phyloP scores from a whole-genome alignment of 345 rosid genomes.

The Physaria fendleri region DNA sequence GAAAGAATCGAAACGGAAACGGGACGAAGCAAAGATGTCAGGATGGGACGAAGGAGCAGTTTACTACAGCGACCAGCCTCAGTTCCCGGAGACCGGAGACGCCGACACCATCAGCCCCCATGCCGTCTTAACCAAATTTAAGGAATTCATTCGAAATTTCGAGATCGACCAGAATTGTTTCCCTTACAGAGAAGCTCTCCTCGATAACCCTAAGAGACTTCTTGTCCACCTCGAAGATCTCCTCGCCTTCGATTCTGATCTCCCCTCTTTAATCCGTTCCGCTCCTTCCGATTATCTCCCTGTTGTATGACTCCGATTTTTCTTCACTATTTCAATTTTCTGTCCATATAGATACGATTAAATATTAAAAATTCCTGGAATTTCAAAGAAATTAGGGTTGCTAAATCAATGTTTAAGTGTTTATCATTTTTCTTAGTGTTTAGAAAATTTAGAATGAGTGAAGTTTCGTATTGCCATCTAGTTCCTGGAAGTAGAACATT shows the following conservation, averaged over 20 bases:
- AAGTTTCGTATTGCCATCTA: not conserved
- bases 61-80: constrained; percentile 90
- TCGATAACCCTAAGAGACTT: constrained; percentile 63
- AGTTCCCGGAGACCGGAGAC: constrained; percentile 60
- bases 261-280: constrained; percentile 71
- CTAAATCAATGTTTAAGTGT: not conserved
- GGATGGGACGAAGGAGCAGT: constrained; percentile 94
- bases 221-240: constrained; percentile 76
- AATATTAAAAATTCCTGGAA: not conserved
- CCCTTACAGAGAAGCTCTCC: constrained; percentile 79
- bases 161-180: constrained; percentile 65
- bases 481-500: no score
- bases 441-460: not conserved
- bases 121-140: constrained; percentile 65
- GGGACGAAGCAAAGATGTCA: constrained; percentile 44
- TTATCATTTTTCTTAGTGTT: not conserved
- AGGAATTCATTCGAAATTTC: constrained; percentile 83
- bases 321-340: not conserved
- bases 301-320: constrained; percentile 33
- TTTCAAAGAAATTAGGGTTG: not conserved
- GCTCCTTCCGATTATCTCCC: constrained; percentile 79
- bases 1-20: not conserved
- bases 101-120: constrained; percentile 52
- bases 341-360: not conserved
- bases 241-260: constrained; percentile 72